Evolutionary conservation across 208 protist genomes (phyloP).

Genomic region (Angomonas deanei): DNA sequence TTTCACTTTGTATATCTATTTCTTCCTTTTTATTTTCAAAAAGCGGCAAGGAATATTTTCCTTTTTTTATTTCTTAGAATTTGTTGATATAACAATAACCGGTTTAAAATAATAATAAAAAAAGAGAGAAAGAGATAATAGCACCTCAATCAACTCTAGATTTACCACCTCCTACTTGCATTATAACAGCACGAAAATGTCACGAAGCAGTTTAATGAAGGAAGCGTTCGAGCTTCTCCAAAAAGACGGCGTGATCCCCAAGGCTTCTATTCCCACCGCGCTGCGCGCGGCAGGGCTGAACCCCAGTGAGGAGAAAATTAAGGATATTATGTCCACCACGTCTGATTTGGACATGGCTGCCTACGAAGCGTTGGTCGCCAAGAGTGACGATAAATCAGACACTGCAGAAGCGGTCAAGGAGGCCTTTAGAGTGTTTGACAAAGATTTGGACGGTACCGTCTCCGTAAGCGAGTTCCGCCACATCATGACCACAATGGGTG

Average conservation of each 20-base stretch:
- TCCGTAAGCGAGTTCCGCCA: constrained; percentile 94
- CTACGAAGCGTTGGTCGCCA: constrained; percentile 79
- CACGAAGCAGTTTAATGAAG: constrained; percentile 66
- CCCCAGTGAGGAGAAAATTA: constrained; percentile 89
- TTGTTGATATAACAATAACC: no score
- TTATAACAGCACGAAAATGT: constrained; percentile 38
- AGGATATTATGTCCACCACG: constrained; percentile 75
- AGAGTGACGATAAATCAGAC: constrained; percentile 87
- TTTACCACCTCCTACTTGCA: no score
- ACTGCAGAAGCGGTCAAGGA: constrained; percentile 93
- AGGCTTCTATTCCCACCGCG: constrained; percentile 78
- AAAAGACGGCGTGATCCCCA: constrained; percentile 85
- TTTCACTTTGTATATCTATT: no score
- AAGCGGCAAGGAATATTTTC: no score
- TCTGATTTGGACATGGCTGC: constrained; percentile 77
- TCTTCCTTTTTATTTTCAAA: no score
- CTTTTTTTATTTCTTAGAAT: no score
- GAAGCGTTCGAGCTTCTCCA: constrained; percentile 89
- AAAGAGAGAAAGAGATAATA: no score
- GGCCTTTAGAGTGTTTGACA: constrained; percentile 96
- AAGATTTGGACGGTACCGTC: constrained; percentile 93
- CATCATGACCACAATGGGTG: constrained; percentile 96
- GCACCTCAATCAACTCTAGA: no score
- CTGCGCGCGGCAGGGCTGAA: constrained; percentile 85
- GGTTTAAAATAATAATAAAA: no score